These are phyloP conservation scores for Boeremia exigua DNA, from an alignment of 2,329 filamentous ascomycete genomes.

Conservation along the genomic window DNA sequence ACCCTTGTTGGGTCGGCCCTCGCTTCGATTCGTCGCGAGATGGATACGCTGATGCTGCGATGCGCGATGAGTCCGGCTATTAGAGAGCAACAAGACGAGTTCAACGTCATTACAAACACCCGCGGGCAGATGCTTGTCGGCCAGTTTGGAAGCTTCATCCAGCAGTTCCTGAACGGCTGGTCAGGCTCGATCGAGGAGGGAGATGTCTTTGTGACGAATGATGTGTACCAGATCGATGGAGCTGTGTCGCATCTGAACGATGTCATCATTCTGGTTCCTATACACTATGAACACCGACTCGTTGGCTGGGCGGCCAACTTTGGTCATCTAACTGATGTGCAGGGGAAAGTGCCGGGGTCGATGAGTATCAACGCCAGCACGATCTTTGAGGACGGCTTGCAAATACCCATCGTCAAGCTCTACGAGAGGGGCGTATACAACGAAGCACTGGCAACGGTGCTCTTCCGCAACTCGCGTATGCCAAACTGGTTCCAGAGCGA, in stretches of 20 bases:
- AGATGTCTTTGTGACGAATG: conserved; percentile 60
- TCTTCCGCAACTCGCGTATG: conserved; percentile 57
- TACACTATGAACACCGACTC: conserved; percentile 53
- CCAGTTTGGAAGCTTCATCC: conserved; percentile 59
- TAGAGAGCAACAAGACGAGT: conserved; percentile 60
- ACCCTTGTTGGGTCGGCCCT: conserved; percentile 55
- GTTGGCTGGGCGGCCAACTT: conserved; percentile 60
- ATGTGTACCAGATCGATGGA: conserved; percentile 57
- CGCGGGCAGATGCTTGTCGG: conserved; percentile 59
- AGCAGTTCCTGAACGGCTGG: conserved; percentile 56
- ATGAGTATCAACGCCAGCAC: conserved; percentile 58
- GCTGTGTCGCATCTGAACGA: conserved; percentile 60
- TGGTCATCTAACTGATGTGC: conserved; percentile 55
- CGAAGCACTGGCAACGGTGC: conserved; percentile 51
- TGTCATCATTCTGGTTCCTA: conserved; percentile 58
- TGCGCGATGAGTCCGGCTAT: conserved; percentile 60
- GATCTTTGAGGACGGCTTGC: conserved; percentile 58
- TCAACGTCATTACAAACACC: conserved; percentile 59
- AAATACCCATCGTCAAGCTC: conserved; percentile 58
- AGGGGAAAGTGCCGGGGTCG: conserved; percentile 57
- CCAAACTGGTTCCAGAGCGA: conserved; percentile 59
- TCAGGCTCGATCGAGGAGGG: conserved; percentile 57
- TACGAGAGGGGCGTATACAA: conserved; percentile 55
- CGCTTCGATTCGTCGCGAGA: conserved; percentile 56
- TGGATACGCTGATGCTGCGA: conserved; percentile 60